These are phyloP conservation scores for Polygonum maritimum DNA, from an alignment of 148 eudicot genomes.

Conservation along the genomic window DNA sequence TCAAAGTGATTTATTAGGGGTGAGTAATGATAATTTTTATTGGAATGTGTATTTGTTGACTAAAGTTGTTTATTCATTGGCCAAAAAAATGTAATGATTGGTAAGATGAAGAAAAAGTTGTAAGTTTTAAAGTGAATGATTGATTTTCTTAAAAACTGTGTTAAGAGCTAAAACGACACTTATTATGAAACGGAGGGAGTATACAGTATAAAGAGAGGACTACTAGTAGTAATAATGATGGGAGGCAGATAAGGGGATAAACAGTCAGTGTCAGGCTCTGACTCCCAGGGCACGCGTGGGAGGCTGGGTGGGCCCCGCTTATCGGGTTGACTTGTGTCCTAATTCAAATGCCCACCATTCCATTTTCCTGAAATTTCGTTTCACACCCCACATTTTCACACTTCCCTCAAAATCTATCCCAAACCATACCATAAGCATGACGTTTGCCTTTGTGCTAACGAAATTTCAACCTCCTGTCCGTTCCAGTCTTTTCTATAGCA, in stretches of 20 bases:
- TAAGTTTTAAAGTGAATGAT: no score
- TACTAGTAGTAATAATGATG: background rate
- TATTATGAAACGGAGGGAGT: no score
- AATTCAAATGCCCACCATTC: background rate
- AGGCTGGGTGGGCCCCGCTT: background rate
- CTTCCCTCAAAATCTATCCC: background rate
- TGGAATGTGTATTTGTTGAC: no score
- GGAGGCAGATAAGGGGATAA: background rate
- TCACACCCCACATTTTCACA: no score
- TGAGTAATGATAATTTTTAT: no score
- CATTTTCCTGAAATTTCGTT: background rate
- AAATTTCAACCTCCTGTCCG: background rate
- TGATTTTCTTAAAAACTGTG: no score
- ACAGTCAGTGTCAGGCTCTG: conserved; percentile 5
- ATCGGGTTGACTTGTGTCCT: background rate
- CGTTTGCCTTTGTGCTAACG: background rate
- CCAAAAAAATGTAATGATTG: no score
- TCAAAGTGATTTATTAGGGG: no score
- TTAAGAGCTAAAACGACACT: no score
- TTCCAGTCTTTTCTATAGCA: background rate
- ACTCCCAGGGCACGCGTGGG: conserved; percentile 5
- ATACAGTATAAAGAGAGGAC: background rate
- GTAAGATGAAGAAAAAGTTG: no score
- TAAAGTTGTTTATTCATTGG: no score
- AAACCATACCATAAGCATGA: background rate